Conservation (phyloP, 495 filamentous ascomycete species). For the Chaetomidium leptoderma region DNA sequence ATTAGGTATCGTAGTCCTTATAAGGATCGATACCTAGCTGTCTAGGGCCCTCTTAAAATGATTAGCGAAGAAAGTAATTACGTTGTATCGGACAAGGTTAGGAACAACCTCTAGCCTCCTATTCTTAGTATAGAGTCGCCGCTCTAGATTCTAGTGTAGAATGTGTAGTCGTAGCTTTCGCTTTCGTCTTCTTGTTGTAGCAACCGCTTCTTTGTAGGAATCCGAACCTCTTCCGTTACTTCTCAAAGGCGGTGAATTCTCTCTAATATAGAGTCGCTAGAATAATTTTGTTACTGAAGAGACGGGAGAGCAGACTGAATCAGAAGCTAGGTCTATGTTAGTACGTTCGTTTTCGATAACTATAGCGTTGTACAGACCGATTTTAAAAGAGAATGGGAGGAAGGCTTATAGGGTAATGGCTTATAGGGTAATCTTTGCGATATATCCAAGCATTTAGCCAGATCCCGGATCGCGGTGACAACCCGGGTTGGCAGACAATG, state of each 20-base stretch:
- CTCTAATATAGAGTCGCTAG: no score
- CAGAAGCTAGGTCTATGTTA: not conserved
- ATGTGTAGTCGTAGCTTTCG: not conserved
- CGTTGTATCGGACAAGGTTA: not conserved
- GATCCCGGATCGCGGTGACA: not conserved
- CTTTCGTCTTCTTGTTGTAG: constrained; percentile 4
- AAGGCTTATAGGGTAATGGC: not conserved
- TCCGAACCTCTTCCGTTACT: no score
- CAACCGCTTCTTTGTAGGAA: not conserved
- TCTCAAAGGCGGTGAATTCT: no score
- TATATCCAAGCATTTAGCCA: not conserved
- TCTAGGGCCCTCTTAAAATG: not conserved
- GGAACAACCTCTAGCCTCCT: not conserved
- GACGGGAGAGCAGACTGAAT: not conserved
- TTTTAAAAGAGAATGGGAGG: not conserved
- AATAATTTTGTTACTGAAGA: not conserved
- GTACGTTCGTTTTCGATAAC: not conserved
- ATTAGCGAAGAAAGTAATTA: constrained; percentile 2
- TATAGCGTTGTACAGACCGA: not conserved
- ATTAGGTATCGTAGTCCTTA: not conserved
- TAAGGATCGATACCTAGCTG: not conserved
- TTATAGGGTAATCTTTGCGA: not conserved
- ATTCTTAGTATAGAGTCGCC: not conserved
- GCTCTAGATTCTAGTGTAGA: constrained; percentile 1
- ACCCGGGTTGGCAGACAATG: not conserved